Percentiles rank a stretch among this genome's conserved stretches.
phyloP scores from a whole-genome alignment of 2,329 filamentous ascomycete species.

The Cladosporium colombiae region DNA sequence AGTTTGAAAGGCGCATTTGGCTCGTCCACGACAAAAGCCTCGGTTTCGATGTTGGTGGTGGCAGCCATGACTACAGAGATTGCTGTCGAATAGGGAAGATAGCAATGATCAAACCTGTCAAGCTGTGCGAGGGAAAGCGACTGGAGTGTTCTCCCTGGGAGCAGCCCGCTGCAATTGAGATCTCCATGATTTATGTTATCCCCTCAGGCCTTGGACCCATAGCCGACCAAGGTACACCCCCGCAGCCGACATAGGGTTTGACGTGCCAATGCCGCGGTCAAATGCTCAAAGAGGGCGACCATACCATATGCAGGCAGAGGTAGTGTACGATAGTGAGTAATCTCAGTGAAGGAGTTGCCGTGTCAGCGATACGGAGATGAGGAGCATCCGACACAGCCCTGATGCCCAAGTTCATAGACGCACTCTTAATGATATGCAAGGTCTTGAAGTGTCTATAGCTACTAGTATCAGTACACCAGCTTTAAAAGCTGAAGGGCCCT shows the following conservation, averaged over 20 bases:
- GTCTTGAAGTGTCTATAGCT: too few species aligned
- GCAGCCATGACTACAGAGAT: not conserved
- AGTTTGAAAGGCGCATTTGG: slow-evolving; percentile 49
- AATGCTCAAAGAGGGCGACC: not conserved
- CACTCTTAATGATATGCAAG: too few species aligned
- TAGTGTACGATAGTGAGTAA: not conserved
- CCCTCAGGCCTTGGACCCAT: not conserved
- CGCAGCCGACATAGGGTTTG: not conserved
- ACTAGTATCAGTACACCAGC: too few species aligned
- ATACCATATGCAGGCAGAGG: not conserved
- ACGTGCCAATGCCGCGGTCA: not conserved
- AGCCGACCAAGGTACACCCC: not conserved
- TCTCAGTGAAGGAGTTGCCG: not conserved
- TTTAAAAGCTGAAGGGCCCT: too few species aligned
- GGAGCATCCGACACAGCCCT: not conserved
- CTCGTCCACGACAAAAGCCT: slow-evolving; percentile 2
- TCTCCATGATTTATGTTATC: not conserved
- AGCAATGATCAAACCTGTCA: not conserved
- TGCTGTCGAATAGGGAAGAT: not conserved
- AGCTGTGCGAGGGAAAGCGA: not conserved
- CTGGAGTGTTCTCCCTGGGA: not conserved
- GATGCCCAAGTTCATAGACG: too few species aligned
- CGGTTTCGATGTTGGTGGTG: slow-evolving; percentile 7
- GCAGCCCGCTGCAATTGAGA: not conserved
- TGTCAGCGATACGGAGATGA: not conserved